A percentile compares a stretch with the other conserved stretches of the same genome.
These are phyloP conservation scores for Musa schizocarpa DNA, from an alignment of 176 grass and related monocot genomes.

Conservation along the genomic window DNA sequence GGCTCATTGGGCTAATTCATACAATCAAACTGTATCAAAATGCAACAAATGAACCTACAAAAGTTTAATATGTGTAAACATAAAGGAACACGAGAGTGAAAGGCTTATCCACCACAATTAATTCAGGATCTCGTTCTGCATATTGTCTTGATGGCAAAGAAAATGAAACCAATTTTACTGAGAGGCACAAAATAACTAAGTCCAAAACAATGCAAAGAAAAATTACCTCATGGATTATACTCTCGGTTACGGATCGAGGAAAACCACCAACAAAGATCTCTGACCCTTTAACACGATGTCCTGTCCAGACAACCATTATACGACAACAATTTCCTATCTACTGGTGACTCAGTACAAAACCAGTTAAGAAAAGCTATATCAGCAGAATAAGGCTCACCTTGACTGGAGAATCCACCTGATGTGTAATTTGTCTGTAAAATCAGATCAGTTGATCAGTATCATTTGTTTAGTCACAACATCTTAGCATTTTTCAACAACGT, in stretches of 20 bases:
- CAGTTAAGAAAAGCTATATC: background rate
- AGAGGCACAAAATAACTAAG: background rate
- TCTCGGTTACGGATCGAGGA: constrained; percentile 50
- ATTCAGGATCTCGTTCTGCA: background rate
- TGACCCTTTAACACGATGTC: constrained; percentile 31
- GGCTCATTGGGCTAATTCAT: too few relatives aligned
- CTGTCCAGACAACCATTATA: constrained; percentile 26
- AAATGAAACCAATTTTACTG: background rate
- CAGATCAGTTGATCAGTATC: background rate
- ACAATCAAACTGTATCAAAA: too few relatives aligned
- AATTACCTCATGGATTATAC: constrained; percentile 45
- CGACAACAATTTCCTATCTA: background rate
- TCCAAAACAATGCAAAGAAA: background rate
- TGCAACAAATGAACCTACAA: too few relatives aligned
- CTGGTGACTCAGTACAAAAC: background rate
- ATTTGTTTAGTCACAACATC: too few relatives aligned
- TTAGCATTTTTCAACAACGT: too few relatives aligned
- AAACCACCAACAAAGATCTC: constrained; percentile 79
- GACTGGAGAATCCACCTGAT: background rate
- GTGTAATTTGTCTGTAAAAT: background rate
- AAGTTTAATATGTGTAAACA: too few relatives aligned
- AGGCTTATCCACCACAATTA: background rate
- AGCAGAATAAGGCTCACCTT: background rate
- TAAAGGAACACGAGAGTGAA: too few relatives aligned
- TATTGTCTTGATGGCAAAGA: background rate